Conservation (phyloP, 495 filamentous ascomycete species). For the Podospora australis region DNA sequence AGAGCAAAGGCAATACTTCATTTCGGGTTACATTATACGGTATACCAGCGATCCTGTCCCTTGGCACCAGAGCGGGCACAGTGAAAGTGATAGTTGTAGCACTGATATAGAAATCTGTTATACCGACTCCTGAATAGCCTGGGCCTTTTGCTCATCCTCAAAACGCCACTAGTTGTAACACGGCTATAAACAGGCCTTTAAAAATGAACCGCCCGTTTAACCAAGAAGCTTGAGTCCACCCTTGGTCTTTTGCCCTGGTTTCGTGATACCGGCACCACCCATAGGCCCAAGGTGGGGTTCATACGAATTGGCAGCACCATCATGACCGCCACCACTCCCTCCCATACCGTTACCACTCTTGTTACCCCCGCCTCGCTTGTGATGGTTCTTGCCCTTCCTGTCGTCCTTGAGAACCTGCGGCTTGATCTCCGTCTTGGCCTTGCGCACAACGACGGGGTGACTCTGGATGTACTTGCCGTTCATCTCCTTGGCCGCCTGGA, state of each 20-base stretch:
- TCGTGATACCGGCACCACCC: slow-evolving; percentile 62
- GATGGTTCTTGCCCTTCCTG: slow-evolving; percentile 29
- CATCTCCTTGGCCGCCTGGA: slow-evolving; percentile 93
- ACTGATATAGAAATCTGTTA: too few species aligned
- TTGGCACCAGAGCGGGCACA: too few species aligned
- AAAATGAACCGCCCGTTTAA: slow-evolving; percentile 38
- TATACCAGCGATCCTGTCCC: too few species aligned
- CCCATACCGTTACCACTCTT: slow-evolving; percentile 29
- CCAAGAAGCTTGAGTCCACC: slow-evolving; percentile 72
- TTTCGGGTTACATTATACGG: too few species aligned
- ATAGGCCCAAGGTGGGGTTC: slow-evolving; percentile 41
- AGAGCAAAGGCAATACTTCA: too few species aligned
- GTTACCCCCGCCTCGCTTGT: slow-evolving; percentile 29
- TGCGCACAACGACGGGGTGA: slow-evolving; percentile 79
- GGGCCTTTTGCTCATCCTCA: too few species aligned
- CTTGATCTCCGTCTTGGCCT: slow-evolving; percentile 86
- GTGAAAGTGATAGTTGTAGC: too few species aligned
- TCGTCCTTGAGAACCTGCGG: slow-evolving; percentile 48
- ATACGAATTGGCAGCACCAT: slow-evolving; percentile 22
- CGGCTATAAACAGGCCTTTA: too few species aligned
- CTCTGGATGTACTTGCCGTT: slow-evolving; percentile 98
- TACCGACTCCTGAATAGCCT: too few species aligned
- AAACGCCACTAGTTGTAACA: too few species aligned
- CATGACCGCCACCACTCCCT: slow-evolving; percentile 16
- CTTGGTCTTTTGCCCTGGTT: slow-evolving; percentile 73